Conservation (phyloP, 106 monocot species). For the Dioscorea dumetorum region DNA sequence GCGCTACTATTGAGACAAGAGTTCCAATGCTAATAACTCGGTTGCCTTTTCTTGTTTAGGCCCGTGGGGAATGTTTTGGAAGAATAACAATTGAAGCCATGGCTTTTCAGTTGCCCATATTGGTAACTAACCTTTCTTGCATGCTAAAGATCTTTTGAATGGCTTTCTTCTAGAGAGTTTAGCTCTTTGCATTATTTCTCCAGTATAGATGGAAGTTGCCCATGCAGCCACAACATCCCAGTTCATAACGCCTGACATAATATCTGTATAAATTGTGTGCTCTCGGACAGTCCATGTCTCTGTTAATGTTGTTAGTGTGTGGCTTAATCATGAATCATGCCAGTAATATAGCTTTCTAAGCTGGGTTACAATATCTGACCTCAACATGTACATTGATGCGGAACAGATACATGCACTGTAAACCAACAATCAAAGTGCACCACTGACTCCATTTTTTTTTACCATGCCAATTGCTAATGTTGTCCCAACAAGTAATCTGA, state of each 20-base stretch:
- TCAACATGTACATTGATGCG: too few relatives aligned
- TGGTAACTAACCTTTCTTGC: constrained; percentile 38
- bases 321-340: too few relatives aligned
- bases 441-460: not conserved
- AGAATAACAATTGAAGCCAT: constrained; percentile 99
- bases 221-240: too few relatives aligned
- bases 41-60: constrained; percentile 26
- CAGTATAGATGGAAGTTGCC: too few relatives aligned
- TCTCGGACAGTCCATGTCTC: too few relatives aligned
- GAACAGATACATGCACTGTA: too few relatives aligned
- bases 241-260: too few relatives aligned
- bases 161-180: not conserved
- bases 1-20: not conserved
- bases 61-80: constrained; percentile 97
- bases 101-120: constrained; percentile 97
- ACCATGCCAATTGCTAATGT: not conserved
- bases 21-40: not conserved
- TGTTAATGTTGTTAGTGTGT: too few relatives aligned
- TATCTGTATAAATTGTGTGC: too few relatives aligned
- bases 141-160: not conserved
- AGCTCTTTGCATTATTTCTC: too few relatives aligned
- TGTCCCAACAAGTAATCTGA: not conserved
- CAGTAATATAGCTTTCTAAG: too few relatives aligned
- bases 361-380: too few relatives aligned
- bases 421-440: not conserved